Conservation (phyloP, 495 filamentous ascomycete genomes). For the Jackrogersella multiformis region DNA sequence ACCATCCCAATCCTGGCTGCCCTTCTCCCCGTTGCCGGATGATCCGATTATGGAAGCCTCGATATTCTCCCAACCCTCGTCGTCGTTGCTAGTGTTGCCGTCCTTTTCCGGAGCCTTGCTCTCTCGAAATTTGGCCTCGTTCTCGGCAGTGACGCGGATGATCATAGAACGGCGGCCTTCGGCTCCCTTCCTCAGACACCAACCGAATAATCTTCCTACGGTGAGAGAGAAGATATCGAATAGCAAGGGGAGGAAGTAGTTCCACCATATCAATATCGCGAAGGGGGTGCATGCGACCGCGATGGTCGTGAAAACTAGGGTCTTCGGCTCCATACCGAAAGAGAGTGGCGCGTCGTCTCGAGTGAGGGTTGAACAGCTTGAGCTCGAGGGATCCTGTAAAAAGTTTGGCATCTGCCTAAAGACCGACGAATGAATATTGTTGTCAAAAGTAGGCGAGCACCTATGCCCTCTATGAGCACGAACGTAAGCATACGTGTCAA, state of each 20-base stretch:
- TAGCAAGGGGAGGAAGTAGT: conserved; percentile 46
- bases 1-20: conserved; percentile 74
- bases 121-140: conserved; percentile 63
- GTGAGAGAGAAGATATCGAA: conserved; percentile 50
- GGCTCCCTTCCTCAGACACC: conserved; percentile 72
- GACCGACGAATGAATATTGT: conserved; percentile 4
- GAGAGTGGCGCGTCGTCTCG: conserved; percentile 20
- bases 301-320: conserved; percentile 40
- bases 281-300: conserved; percentile 42
- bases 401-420: conserved; percentile 36
- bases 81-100: conserved; percentile 51
- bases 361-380: conserved; percentile 20
- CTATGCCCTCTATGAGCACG: background rate
- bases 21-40: conserved; percentile 62
- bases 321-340: conserved; percentile 42
- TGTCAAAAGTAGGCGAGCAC: conserved; percentile 5
- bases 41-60: conserved; percentile 63
- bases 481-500: conserved; percentile 33
- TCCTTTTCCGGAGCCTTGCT: conserved; percentile 49
- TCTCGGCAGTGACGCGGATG: conserved; percentile 66
- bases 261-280: conserved; percentile 37
- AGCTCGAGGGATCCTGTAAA: conserved; percentile 1
- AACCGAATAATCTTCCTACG: conserved; percentile 64
- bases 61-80: conserved; percentile 81
- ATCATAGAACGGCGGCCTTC: conserved; percentile 69